Percentiles rank a stretch among this genome's conserved stretches.
phyloP scores from a whole-genome alignment of 179 eudicot species.

The Beta lomatogona region DNA sequence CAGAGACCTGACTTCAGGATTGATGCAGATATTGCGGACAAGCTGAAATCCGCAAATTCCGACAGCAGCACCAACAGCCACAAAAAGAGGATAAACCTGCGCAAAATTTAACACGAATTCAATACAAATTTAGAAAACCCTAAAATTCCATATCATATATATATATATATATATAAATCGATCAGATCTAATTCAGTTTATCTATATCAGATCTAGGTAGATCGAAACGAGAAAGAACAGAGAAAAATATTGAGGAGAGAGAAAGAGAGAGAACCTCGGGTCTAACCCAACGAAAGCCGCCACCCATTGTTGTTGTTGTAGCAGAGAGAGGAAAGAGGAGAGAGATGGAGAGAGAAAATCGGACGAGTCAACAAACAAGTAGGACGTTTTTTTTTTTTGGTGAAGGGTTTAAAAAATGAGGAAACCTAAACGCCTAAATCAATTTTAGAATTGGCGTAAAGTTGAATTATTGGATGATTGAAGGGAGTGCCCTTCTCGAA shows the following conservation, averaged over 20 bases:
- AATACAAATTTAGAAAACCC: no score
- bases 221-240: neutral
- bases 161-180: no score
- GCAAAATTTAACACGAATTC: neutral
- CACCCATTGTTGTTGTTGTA: conserved; percentile 25
- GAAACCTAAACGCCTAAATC: neutral
- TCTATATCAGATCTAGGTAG: conserved; percentile 17
- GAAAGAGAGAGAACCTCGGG: conserved; percentile 65
- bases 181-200: conserved; percentile 14
- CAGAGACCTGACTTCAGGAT: conserved; percentile 92
- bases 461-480: conserved; percentile 4
- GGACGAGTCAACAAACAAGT: conserved; percentile 16
- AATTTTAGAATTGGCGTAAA: no score
- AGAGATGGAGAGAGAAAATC: neutral
- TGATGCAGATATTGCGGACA: conserved; percentile 66
- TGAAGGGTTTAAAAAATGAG: neutral
- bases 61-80: conserved; percentile 80
- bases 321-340: conserved; percentile 5
- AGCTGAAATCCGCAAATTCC: conserved; percentile 85
- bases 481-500: no score
- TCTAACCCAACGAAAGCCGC: conserved; percentile 77
- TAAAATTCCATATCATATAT: neutral
- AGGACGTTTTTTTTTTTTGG: conserved; percentile 21
- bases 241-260: conserved; percentile 13
- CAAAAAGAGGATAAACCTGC: conserved; percentile 87